Base-by-base conservation (phyloP, 805 yeast species). In the Zygosaccharomyces rouxii region DNA sequence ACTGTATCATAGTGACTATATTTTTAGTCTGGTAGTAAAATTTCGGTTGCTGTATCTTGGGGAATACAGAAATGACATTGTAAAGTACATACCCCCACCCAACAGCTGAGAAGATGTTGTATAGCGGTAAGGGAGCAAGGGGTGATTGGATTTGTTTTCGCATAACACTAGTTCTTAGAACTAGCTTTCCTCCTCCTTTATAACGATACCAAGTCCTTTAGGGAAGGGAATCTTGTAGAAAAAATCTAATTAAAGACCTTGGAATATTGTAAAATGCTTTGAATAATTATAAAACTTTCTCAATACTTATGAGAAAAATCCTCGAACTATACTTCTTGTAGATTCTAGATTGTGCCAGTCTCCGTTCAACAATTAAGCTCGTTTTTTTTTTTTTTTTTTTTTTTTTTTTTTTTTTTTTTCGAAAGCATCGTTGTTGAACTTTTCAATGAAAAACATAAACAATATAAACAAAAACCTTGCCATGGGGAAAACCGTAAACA, bases 1-100 rank as follows among this genome's bases (percentile, higher is more conserved):
- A 75, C 70, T 92, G 99, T 44, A 90, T 79, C 40, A 72, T 64
- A 3, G 85, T 82, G 42, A 86, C 76, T 55, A 81, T 68, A 18
- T 72, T 69, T 25, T 76, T 74, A 5, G 95, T 78, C 48, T 79
- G 75, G 5, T 75, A 74, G 52, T 83, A 86, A 26, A 84, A 76
- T 39, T 68, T 68, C 16, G 89, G 89, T 55, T 87, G 86, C 2
- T 92, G 90, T 3, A 72, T 56, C 22, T 69, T 52, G 5, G 73
- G 65, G 35, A 68, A 66, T 9, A 74, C 60, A 5, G 72, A 49
- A 5, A 72, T 46, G 4, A 80, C 73, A 35, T 76, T 71, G 47
- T 68, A 62, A 11, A 82, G 64, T 7, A 82, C 74, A 9, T 73
- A 69, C 3, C 66, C 69, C 87, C 87, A 82, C 21, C 79, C 66